Evolutionary conservation across 1,139 yeast genomes (phyloP).

Genomic region (Pichia sp.): DNA sequence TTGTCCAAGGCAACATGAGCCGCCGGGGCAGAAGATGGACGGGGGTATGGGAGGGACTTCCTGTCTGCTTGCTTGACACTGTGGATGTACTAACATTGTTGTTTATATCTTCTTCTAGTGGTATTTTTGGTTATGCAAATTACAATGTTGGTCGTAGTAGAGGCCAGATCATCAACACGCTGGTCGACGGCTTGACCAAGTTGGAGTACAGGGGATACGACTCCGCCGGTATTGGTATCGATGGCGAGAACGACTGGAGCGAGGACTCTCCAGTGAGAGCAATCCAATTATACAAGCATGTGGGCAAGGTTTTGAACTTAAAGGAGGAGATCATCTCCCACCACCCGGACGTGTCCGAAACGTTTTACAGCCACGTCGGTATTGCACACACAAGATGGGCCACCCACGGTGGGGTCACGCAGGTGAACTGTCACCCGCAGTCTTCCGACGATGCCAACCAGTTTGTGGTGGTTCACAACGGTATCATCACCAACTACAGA

Average conservation of each 20-base stretch:
- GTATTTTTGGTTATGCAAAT: slow-evolving; percentile 97
- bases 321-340: slow-evolving; percentile 59
- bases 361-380: slow-evolving; percentile 84
- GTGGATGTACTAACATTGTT: neutral
- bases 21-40: neutral
- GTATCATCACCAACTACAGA: slow-evolving; percentile 93
- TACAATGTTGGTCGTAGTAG: slow-evolving; percentile 87
- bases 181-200: slow-evolving; percentile 87
- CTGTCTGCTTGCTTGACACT: neutral
- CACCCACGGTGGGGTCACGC: slow-evolving; percentile 93
- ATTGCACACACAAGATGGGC: slow-evolving; percentile 99
- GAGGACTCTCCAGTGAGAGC: slow-evolving; percentile 34
- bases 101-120: slow-evolving; percentile 42
- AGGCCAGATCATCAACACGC: slow-evolving; percentile 86
- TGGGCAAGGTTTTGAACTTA: slow-evolving; percentile 86
- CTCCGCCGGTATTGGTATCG: slow-evolving; percentile 93
- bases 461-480: slow-evolving; percentile 93
- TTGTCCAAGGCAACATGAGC: neutral
- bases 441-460: slow-evolving; percentile 78
- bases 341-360: slow-evolving; percentile 53
- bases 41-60: neutral
- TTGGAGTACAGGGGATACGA: slow-evolving; percentile 98
- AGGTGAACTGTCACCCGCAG: slow-evolving; percentile 92
- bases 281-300: slow-evolving; percentile 71
- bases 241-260: slow-evolving; percentile 66